Evolutionary conservation across 2,329 filamentous ascomycete species (phyloP).

Genomic region (Fusarium sp.): DNA sequence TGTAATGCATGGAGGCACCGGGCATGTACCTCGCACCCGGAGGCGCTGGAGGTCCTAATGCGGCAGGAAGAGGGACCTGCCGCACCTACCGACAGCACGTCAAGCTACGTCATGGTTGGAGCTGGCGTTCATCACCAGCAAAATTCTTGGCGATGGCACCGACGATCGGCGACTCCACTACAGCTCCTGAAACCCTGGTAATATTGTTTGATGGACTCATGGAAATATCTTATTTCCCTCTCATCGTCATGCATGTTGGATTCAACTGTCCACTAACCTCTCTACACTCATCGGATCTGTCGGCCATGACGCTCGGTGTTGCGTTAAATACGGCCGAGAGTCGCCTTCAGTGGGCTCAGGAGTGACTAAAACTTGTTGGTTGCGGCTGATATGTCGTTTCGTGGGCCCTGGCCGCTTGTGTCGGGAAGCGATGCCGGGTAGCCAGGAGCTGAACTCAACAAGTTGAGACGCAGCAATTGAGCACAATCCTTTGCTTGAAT

Average conservation of each 20-base stretch:
- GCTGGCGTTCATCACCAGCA: slow-evolving; percentile 13
- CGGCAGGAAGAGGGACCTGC: slow-evolving; percentile 3
- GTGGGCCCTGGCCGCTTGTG: slow-evolving; percentile 19
- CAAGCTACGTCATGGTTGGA: slow-evolving; percentile 32
- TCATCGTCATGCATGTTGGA: slow-evolving; percentile 16
- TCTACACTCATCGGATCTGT: slow-evolving; percentile 15
- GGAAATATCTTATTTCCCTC: background rate
- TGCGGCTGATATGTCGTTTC: slow-evolving; percentile 20
- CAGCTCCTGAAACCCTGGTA: slow-evolving; percentile 7
- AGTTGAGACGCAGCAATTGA: slow-evolving; percentile 1
- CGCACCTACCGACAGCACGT: background rate
- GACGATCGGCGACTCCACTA: slow-evolving; percentile 33
- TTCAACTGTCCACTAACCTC: background rate
- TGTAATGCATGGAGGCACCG: slow-evolving; percentile 18
- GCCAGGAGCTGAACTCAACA: slow-evolving; percentile 12
- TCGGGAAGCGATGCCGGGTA: slow-evolving; percentile 12
- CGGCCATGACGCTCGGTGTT: slow-evolving; percentile 16
- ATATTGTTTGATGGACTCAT: background rate
- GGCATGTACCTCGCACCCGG: slow-evolving; percentile 15
- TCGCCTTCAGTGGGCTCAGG: slow-evolving; percentile 8
- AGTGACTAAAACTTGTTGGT: slow-evolving; percentile 25
- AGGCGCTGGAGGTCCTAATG: slow-evolving; percentile 6
- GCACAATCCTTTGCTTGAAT: background rate
- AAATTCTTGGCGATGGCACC: slow-evolving; percentile 36
- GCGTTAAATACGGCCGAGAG: slow-evolving; percentile 22